Evolutionary conservation across 805 yeast species (phyloP).

Genomic region (Metschnikowia henanensis): DNA sequence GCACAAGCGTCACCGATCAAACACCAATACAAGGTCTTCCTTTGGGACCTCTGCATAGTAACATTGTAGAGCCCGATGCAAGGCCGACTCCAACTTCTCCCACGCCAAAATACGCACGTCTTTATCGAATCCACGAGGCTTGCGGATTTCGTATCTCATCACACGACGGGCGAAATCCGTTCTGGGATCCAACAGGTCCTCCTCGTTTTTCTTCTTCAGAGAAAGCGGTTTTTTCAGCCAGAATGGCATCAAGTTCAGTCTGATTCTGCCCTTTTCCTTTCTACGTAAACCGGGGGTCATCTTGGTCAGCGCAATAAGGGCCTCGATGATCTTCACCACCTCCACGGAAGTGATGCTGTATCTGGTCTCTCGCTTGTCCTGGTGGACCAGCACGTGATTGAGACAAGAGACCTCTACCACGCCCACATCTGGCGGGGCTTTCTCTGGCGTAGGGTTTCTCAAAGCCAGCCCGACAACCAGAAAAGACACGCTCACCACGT

Average conservation of each 20-base stretch:
- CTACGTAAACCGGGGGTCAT: constrained; percentile 52
- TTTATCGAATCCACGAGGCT: constrained; percentile 69
- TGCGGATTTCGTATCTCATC: constrained; percentile 60
- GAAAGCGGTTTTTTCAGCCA: constrained; percentile 63
- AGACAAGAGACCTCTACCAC: constrained; percentile 62
- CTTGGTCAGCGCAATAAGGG: constrained; percentile 51
- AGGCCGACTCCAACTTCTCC: constrained; percentile 59
- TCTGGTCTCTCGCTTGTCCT: constrained; percentile 23
- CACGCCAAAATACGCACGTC: constrained; percentile 63
- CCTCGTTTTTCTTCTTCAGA: constrained; percentile 36
- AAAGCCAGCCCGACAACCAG: constrained; percentile 49
- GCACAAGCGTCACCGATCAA: not conserved
- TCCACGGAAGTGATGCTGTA: constrained; percentile 66
- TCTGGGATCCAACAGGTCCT: constrained; percentile 8
- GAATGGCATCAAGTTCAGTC: constrained; percentile 65
- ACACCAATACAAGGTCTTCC: constrained; percentile 5
- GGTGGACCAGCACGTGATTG: constrained; percentile 39
- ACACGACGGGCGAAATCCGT: constrained; percentile 60
- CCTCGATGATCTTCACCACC: constrained; percentile 63
- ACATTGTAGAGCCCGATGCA: constrained; percentile 63
- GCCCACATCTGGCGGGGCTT: constrained; percentile 42
- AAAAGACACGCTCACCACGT: constrained; percentile 48
- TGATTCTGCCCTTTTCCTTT: constrained; percentile 62
- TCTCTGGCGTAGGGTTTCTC: constrained; percentile 44
- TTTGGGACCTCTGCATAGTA: constrained; percentile 59